Conservation (phyloP, 2,329 filamentous ascomycete genomes). For the Parascedosporium putredinis region DNA sequence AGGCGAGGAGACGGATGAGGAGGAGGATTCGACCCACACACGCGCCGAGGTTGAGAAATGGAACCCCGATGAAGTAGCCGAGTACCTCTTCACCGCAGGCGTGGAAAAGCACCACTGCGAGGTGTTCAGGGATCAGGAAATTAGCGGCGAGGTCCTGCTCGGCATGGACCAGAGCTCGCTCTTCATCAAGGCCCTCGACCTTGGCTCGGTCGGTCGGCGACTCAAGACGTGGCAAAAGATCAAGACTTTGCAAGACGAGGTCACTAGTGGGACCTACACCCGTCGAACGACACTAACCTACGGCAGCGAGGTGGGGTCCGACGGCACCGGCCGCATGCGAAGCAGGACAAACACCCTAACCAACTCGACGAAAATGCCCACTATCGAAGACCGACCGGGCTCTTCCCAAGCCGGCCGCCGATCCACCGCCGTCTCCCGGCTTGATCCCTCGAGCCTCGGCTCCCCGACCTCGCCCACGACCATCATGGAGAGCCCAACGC, state of each 20-base stretch:
- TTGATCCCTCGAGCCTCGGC: slow-evolving; percentile 32
- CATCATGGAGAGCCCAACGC: slow-evolving; percentile 34
- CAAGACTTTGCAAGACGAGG: slow-evolving; percentile 80
- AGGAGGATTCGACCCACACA: slow-evolving; percentile 67
- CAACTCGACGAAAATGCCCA: slow-evolving; percentile 30
- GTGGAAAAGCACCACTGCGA: slow-evolving; percentile 87
- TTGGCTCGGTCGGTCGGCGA: slow-evolving; percentile 80
- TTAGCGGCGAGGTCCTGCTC: slow-evolving; percentile 82
- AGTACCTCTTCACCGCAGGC: slow-evolving; percentile 75
- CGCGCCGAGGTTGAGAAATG: slow-evolving; percentile 66
- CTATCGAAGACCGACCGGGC: slow-evolving; percentile 32
- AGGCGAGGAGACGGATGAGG: slow-evolving; percentile 90
- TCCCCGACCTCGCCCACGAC: slow-evolving; percentile 28
- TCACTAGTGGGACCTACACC: slow-evolving; percentile 41
- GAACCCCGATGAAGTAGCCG: slow-evolving; percentile 73
- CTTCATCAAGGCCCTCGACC: slow-evolving; percentile 89
- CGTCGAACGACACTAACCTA: slow-evolving; percentile 46
- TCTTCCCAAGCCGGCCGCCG: slow-evolving; percentile 37
- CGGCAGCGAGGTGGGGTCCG: slow-evolving; percentile 48
- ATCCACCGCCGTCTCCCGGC: slow-evolving; percentile 36
- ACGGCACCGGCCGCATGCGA: slow-evolving; percentile 37
- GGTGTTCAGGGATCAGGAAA: slow-evolving; percentile 92
- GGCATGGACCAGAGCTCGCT: slow-evolving; percentile 93
- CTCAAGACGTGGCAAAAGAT: slow-evolving; percentile 97
- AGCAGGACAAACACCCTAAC: slow-evolving; percentile 51